phyloP scores from a whole-genome alignment of 345 rosid genomes.

The Microthlaspi erraticum region DNA sequence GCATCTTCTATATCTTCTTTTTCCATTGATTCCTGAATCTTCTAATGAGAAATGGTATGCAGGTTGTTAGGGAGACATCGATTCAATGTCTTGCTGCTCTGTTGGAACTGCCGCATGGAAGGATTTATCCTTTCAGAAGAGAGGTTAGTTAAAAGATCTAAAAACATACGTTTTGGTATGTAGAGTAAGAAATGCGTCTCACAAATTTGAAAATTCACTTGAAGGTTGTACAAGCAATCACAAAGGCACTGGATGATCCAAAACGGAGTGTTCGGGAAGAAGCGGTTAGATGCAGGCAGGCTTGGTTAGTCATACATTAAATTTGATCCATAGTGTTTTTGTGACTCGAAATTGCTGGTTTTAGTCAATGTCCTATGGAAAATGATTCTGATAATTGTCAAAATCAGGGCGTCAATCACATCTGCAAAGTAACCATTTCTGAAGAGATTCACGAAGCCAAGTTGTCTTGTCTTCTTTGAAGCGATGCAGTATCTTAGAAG shows the following conservation, averaged over 20 bases:
- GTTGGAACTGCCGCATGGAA: constrained; percentile 68
- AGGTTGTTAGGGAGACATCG: constrained; percentile 90
- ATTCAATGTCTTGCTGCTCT: constrained; percentile 80
- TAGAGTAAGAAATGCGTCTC: constrained; percentile 17
- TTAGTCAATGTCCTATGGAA: neutral
- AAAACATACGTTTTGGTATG: neutral
- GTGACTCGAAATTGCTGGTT: neutral
- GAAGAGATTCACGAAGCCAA: constrained; percentile 30
- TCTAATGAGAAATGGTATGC: constrained; percentile 16
- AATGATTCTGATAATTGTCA: constrained; percentile 22
- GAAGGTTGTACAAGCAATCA: constrained; percentile 65
- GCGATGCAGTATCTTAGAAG: constrained; percentile 16
- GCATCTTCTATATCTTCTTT: neutral
- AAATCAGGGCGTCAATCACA: constrained; percentile 38
- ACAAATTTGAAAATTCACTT: neutral
- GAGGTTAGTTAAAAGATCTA: constrained; percentile 54
- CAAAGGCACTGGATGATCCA: constrained; percentile 76
- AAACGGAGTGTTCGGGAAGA: constrained; percentile 84
- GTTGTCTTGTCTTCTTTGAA: neutral
- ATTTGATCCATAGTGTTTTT: neutral
- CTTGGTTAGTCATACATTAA: constrained; percentile 59
- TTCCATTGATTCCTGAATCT: neutral
- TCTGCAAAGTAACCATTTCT: constrained; percentile 3
- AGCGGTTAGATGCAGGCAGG: constrained; percentile 79
- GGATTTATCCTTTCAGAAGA: constrained; percentile 73